phyloP scores from a whole-genome alignment of 2,329 filamentous ascomycete species.

The Xylariaceae sp. region DNA sequence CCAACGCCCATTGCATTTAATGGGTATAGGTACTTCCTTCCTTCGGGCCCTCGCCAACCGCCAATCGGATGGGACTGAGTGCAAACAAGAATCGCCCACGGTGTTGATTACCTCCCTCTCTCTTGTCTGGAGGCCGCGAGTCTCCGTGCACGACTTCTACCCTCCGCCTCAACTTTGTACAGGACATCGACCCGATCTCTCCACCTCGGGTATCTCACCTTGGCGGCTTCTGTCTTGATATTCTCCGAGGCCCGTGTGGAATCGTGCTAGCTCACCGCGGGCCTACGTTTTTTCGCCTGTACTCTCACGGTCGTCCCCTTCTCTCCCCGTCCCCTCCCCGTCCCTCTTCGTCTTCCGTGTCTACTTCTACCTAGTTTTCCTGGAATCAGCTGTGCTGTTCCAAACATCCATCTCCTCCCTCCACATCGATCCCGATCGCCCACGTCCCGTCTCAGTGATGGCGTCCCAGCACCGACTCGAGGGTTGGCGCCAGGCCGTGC shows the following conservation, averaged over 20 bases:
- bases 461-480: slow-evolving; percentile 19
- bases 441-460: slow-evolving; percentile 14
- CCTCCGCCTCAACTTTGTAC: neutral
- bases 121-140: neutral
- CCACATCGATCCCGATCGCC: neutral
- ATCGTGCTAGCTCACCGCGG: neutral
- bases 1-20: neutral
- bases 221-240: neutral
- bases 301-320: neutral
- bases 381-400: neutral
- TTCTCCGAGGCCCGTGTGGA: neutral
- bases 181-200: neutral
- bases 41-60: neutral
- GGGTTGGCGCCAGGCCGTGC: slow-evolving; percentile 30
- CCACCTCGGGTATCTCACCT: neutral
- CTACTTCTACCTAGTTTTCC: neutral
- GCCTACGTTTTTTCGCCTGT: neutral
- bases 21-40: neutral
- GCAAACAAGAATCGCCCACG: too few relatives aligned
- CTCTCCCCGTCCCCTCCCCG: neutral
- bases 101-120: too few relatives aligned
- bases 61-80: too few relatives aligned
- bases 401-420: neutral
- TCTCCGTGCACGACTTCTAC: neutral
- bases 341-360: neutral